Evolutionary conservation across 768 basidiomycete genomes (phyloP).

Genomic region (Agrocybe chaxingu): DNA sequence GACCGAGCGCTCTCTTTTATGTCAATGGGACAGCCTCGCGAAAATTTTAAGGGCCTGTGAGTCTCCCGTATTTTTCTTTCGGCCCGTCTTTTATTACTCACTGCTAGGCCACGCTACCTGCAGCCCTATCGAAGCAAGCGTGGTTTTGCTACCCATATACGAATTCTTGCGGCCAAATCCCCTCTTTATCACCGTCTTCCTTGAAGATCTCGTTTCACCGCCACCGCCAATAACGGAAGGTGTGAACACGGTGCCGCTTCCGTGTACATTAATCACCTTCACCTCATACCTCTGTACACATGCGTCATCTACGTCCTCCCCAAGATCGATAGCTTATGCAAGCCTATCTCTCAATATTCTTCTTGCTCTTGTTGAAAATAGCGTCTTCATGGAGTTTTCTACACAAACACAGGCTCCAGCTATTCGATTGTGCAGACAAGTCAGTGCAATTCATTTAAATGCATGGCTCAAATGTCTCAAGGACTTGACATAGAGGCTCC

Average conservation of each 20-base stretch:
- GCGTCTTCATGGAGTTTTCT: conserved; percentile 42
- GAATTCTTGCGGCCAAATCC: conserved; percentile 56
- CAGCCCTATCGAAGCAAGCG: conserved; percentile 62
- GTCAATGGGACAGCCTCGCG: conserved; percentile 43
- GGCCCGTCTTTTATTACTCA: neutral
- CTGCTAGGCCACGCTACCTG: neutral
- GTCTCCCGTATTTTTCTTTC: conserved; percentile 12
- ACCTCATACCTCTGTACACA: conserved; percentile 68
- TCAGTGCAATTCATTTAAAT: conserved; percentile 19
- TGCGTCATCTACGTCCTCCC: conserved; percentile 56
- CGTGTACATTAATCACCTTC: conserved; percentile 50
- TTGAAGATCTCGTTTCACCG: conserved; percentile 29
- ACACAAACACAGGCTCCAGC: conserved; percentile 35
- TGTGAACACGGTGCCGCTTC: conserved; percentile 29
- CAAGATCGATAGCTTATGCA: conserved; percentile 61
- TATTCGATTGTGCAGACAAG: conserved; percentile 65
- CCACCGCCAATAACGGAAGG: conserved; percentile 18
- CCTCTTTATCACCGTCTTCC: conserved; percentile 44
- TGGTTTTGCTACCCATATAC: conserved; percentile 56
- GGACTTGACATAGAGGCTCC: conserved; percentile 49
- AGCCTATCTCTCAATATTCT: conserved; percentile 53
- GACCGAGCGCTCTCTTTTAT: conserved; percentile 49
- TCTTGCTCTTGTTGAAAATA: conserved; percentile 47
- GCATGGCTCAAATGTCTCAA: conserved; percentile 16
- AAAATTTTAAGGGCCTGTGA: conserved; percentile 59